phyloP scores from a whole-genome alignment of 352 stramenopile genomes.

The Phytophthora capsici region DNA sequence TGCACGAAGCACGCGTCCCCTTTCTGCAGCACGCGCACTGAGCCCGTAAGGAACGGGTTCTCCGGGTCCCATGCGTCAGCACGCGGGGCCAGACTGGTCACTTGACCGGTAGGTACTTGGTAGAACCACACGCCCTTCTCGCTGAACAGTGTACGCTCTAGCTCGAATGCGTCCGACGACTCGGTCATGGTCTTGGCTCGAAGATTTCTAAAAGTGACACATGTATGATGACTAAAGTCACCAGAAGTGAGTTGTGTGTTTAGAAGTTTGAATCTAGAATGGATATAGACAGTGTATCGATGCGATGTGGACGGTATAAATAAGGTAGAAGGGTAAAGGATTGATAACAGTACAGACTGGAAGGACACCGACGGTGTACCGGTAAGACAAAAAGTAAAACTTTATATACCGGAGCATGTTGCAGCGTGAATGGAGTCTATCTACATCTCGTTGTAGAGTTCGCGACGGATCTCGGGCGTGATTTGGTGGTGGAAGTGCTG shows the following conservation, averaged over 20 bases:
- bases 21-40: slow-evolving; percentile 69
- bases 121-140: slow-evolving; percentile 88
- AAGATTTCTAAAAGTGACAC: slow-evolving; percentile 13
- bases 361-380: not conserved
- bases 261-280: not conserved
- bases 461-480: slow-evolving; percentile 97
- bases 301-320: not conserved
- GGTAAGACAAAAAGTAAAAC: slow-evolving; percentile 34
- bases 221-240: slow-evolving; percentile 5
- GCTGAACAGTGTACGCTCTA: slow-evolving; percentile 82
- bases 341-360: not conserved
- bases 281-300: not conserved
- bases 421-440: slow-evolving; percentile 4
- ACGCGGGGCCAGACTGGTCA: slow-evolving; percentile 76
- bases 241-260: not conserved
- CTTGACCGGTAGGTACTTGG: slow-evolving; percentile 70
- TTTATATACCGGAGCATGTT: slow-evolving; percentile 28
- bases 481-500: slow-evolving; percentile 97
- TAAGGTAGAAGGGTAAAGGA: not conserved
- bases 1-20: slow-evolving; percentile 77
- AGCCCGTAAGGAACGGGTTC: slow-evolving; percentile 81
- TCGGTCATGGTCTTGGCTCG: slow-evolving; percentile 13
- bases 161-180: slow-evolving; percentile 38
- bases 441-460: slow-evolving; percentile 91
- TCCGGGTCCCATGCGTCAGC: slow-evolving; percentile 85